Conservation (phyloP, 2,329 filamentous ascomycete genomes). For the Geosmithia flava region DNA sequence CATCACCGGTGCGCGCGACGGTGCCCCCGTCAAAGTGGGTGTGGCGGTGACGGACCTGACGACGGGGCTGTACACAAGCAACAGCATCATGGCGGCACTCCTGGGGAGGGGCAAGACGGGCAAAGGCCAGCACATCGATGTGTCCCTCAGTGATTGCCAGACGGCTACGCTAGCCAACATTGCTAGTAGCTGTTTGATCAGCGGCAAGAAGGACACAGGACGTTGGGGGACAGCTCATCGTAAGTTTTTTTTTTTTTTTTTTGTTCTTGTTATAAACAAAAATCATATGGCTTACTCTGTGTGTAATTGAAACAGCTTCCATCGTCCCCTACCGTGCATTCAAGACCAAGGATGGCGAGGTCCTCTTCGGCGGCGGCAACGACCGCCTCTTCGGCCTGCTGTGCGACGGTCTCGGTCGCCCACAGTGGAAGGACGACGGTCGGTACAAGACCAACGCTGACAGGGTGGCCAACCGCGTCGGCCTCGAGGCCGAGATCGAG, state of each 20-base stretch:
- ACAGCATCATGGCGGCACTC: constrained; percentile 88
- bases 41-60: constrained; percentile 95
- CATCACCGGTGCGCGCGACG: constrained; percentile 81
- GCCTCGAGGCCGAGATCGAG: constrained; percentile 72
- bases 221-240: constrained; percentile 96
- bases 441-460: constrained; percentile 49
- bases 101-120: constrained; percentile 63
- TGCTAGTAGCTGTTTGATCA: constrained; percentile 81
- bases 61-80: constrained; percentile 88
- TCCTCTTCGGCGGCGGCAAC: constrained; percentile 63
- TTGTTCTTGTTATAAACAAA: too few species aligned
- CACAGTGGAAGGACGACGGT: constrained; percentile 47
- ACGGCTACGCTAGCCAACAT: constrained; percentile 93
- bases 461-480: constrained; percentile 57
- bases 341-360: constrained; percentile 56
- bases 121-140: constrained; percentile 83
- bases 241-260: constrained; percentile 27
- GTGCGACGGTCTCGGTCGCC: constrained; percentile 43
- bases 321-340: constrained; percentile 94
- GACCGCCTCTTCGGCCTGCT: constrained; percentile 56
- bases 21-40: constrained; percentile 90
- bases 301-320: constrained; percentile 46
- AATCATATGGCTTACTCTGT: too few species aligned
- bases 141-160: constrained; percentile 85
- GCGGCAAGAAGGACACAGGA: constrained; percentile 74